These are phyloP conservation scores for Phaffia australis DNA, from an alignment of 768 basidiomycete genomes.

Conservation along the genomic window DNA sequence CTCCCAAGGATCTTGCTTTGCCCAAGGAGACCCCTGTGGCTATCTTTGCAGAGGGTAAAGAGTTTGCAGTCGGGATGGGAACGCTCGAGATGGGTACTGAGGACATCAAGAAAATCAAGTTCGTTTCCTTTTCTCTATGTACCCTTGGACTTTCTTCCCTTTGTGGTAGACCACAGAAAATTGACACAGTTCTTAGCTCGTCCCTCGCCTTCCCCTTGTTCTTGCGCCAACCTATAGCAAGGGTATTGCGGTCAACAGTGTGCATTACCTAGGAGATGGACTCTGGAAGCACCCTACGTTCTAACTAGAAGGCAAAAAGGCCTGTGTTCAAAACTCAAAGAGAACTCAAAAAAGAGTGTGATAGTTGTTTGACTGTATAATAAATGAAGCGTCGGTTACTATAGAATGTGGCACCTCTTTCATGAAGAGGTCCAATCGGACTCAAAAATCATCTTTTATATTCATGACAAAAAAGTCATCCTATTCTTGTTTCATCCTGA, in stretches of 20 bases:
- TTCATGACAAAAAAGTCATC: too few species aligned
- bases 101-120: slow-evolving; percentile 74
- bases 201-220: background rate
- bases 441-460: too few species aligned
- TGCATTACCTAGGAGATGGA: slow-evolving; percentile 26
- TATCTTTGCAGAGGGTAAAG: slow-evolving; percentile 90
- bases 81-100: slow-evolving; percentile 70
- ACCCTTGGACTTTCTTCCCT: background rate
- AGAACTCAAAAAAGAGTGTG: background rate
- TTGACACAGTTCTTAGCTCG: background rate
- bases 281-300: slow-evolving; percentile 15
- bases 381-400: too few species aligned
- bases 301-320: background rate
- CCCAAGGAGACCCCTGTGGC: slow-evolving; percentile 70
- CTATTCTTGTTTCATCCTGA: too few species aligned
- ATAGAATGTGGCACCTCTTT: too few species aligned
- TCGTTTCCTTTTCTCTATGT: background rate
- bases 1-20: slow-evolving; percentile 57
- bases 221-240: slow-evolving; percentile 10
- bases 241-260: slow-evolving; percentile 23
- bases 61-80: slow-evolving; percentile 78
- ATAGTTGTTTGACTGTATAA: background rate
- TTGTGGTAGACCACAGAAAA: background rate
- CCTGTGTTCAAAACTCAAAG: background rate
- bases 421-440: too few species aligned